These are phyloP conservation scores for Hanseniaspora sp. DNA, from an alignment of 1,139 yeast genomes.

Conservation along the genomic window DNA sequence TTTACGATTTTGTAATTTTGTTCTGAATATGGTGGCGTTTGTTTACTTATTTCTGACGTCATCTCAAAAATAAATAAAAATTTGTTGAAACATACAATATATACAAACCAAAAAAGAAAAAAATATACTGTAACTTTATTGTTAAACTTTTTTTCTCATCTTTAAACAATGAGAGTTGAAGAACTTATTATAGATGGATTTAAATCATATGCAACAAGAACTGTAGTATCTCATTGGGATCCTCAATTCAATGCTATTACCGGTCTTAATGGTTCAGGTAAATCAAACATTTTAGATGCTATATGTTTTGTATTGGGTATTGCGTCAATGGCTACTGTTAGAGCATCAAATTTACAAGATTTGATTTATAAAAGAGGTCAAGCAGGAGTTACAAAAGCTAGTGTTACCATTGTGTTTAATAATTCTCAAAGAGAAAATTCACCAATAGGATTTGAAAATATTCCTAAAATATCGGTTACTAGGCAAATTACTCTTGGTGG, in stretches of 20 bases:
- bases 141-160: not conserved
- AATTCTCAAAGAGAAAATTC: constrained; percentile 63
- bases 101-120: not conserved
- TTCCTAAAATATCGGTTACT: constrained; percentile 76
- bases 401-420: constrained; percentile 91
- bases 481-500: constrained; percentile 89
- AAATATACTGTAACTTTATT: constrained; percentile 7
- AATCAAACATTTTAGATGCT: constrained; percentile 88
- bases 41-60: not conserved
- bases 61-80: not conserved
- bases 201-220: constrained; percentile 93
- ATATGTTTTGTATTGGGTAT: constrained; percentile 97
- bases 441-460: constrained; percentile 79
- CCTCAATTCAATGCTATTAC: constrained; percentile 94
- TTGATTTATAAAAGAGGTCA: constrained; percentile 93
- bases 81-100: not conserved
- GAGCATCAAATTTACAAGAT: constrained; percentile 90
- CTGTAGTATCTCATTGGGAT: constrained; percentile 93
- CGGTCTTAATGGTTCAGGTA: constrained; percentile 95
- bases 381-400: constrained; percentile 95
- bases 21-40: not conserved
- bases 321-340: constrained; percentile 81
- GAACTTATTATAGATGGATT: constrained; percentile 95
- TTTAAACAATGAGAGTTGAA: constrained; percentile 64
- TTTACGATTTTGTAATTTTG: too few relatives aligned